Conservation (phyloP, 352 stramenopile species). For the Globisporangium viniferum region DNA sequence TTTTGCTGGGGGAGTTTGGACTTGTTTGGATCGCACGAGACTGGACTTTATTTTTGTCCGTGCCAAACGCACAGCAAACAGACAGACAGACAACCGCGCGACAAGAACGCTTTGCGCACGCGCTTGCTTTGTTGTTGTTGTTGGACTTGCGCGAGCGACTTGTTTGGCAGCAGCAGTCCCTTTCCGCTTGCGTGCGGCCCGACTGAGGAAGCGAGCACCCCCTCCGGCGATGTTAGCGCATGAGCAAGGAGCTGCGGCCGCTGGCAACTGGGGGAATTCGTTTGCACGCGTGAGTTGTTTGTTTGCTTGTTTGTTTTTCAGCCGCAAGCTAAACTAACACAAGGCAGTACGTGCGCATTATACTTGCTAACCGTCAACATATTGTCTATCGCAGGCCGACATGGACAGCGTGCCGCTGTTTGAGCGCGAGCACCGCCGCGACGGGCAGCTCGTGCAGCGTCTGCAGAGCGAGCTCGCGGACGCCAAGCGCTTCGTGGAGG, state of each 20-base stretch:
- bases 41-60: slow-evolving; percentile 17
- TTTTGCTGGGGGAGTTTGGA: slow-evolving; percentile 1
- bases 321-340: not conserved
- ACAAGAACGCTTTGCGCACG: not conserved
- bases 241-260: slow-evolving; percentile 26
- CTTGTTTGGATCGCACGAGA: slow-evolving; percentile 8
- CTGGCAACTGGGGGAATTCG: slow-evolving; percentile 50
- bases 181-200: slow-evolving; percentile 4
- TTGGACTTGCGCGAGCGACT: not conserved
- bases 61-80: slow-evolving; percentile 3
- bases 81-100: slow-evolving; percentile 3
- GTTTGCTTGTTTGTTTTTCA: not conserved
- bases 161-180: not conserved
- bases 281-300: slow-evolving; percentile 33
- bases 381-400: slow-evolving; percentile 34
- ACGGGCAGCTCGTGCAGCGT: slow-evolving; percentile 79
- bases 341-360: not conserved
- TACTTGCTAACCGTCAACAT: not conserved
- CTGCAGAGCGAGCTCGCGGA: slow-evolving; percentile 83
- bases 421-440: slow-evolving; percentile 83
- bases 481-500: slow-evolving; percentile 81
- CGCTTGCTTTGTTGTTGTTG: not conserved
- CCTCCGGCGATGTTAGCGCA: slow-evolving; percentile 20
- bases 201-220: not conserved
- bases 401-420: slow-evolving; percentile 85